phyloP scores from a whole-genome alignment of 805 yeast genomes.

The Candida silvatica region DNA sequence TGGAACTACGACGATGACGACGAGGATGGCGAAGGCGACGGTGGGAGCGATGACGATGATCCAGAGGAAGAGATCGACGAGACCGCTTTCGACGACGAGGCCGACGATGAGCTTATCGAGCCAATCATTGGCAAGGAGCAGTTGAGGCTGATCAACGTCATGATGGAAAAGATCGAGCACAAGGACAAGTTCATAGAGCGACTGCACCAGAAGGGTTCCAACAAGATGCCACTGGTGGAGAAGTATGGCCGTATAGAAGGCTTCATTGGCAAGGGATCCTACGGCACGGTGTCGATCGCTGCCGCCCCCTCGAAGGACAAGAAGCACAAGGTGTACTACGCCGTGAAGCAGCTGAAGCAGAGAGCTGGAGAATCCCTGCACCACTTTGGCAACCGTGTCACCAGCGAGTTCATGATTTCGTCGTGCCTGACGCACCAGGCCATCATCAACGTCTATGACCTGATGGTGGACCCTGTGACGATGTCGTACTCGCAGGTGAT shows the following conservation, averaged over 20 bases:
- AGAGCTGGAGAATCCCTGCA: constrained; percentile 48
- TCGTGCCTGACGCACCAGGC: constrained; percentile 68
- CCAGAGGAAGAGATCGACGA: constrained; percentile 22
- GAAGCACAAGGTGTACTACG: constrained; percentile 42
- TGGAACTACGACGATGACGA: constrained; percentile 32
- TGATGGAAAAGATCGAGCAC: constrained; percentile 38
- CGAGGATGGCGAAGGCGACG: constrained; percentile 14
- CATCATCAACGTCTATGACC: constrained; percentile 68
- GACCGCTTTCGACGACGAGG: constrained; percentile 28
- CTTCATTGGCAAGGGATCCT: constrained; percentile 38
- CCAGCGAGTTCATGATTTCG: constrained; percentile 87
- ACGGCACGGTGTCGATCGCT: constrained; percentile 37
- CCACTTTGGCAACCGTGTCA: constrained; percentile 60
- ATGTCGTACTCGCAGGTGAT: constrained; percentile 80
- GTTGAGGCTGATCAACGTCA: constrained; percentile 35
- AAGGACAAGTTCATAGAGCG: constrained; percentile 27
- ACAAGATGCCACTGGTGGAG: constrained; percentile 28
- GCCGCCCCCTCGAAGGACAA: constrained; percentile 29
- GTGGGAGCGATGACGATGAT: constrained; percentile 5
- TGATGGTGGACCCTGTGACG: constrained; percentile 63
- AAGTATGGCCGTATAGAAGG: constrained; percentile 47
- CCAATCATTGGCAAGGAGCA: constrained; percentile 45
- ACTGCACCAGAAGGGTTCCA: constrained; percentile 13
- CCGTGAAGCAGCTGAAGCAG: constrained; percentile 69
- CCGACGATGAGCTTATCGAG: constrained; percentile 30